Base-by-base conservation (phyloP, 1,284 basidiomycete genomes). In the Inonotus hispidus region DNA sequence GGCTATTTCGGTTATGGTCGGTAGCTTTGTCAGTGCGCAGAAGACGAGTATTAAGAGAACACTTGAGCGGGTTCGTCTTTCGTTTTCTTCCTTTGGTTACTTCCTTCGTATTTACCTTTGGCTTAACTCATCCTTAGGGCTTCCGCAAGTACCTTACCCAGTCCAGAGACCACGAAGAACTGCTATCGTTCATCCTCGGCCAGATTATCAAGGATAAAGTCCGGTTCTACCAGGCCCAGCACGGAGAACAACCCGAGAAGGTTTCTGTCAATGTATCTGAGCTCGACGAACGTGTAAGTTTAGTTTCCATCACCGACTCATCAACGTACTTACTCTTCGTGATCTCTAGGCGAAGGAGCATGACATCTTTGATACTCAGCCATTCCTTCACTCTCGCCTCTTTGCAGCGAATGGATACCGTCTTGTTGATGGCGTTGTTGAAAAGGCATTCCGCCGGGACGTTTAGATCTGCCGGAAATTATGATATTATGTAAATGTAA, bases 31-130 rank as follows among this genome's bases (percentile, higher is more conserved):
- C 61, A 94, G 77, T 67, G 92, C 96, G 19, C 97, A 99, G 73
- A 99, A 99, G 80, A 92, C 95, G 82, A 94, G 91, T 64, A 95
- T 99, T 77, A 98, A 98, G 82, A 96, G 93, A 79, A 95, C 95
- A 16, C 80, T 99, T 47, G 93, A 99, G 75, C 81, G 97, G 68
- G 94, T 95, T 81, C 11, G 41, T 52, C 56, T 10, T 54, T n/a
- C 16, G 41, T 25, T 46, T 25, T 64, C 52, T 11, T 14, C 27
- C 32, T 25, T 53, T 58, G 58, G 64, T 62, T 54, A 46, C 14
- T 65, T 16, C 59, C 8, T 19, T 11, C 8, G 25, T 5, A 11
- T 27, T 23, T 32, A 56, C 54, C n/a, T 57, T 57, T 56, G n/a
- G n/a, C n/a, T n/a, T n/a, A n/a, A n/a, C 46, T 35, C 62, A 53